Base-by-base conservation (phyloP, 1,284 basidiomycete species). In the Takashimella koratensis region DNA sequence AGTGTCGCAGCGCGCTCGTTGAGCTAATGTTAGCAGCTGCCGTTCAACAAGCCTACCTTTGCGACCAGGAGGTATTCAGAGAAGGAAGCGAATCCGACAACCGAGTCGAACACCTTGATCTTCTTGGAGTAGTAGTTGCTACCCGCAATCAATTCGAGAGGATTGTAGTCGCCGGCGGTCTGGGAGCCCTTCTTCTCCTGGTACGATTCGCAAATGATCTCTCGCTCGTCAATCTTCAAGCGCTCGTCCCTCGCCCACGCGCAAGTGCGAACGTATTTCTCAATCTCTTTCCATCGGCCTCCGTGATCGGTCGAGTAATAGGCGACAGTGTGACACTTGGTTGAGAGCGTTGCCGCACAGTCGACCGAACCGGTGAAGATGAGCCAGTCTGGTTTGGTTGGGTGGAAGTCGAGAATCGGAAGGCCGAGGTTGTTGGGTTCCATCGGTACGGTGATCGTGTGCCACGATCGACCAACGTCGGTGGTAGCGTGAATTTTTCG, bases 61-160 rank as follows among this genome's bases (percentile, higher is more conserved):
- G 95, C 95, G 21, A 97, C 93, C 41, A 98, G 84, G 66, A 98
- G 80, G 72, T 87, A 98, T 78, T 98, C 90, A 3, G 90, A 90
- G 76, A 98, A 98, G 70, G 93, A 95, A 0, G 96, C 87, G 77
- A 94, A 97, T 2, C 95, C 95, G 59, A 94, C 89, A 51, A 98
- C 85, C 42, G 85, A 80, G 47, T 90, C 83, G 68, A 98, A 98
- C 24, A 98, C 73, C 66, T 82, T 86, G 58, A 79, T 83, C 78
- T 84, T 87, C 59, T 81, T 82, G 44, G 64, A 66, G 74, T 86
- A 98, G 77, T 85, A 96, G 52, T 86, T 81, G 12, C 80, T 75
- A 1, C 96, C 95, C 5, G 84, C 82, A 27, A 96, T 81, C 47
- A 98, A 78, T 72, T 94, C 82, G 47, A 98, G 67, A 3, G 86